These are phyloP conservation scores for Coelastrella sp. DNA, from an alignment of 139 green algal species.

Conservation along the genomic window DNA sequence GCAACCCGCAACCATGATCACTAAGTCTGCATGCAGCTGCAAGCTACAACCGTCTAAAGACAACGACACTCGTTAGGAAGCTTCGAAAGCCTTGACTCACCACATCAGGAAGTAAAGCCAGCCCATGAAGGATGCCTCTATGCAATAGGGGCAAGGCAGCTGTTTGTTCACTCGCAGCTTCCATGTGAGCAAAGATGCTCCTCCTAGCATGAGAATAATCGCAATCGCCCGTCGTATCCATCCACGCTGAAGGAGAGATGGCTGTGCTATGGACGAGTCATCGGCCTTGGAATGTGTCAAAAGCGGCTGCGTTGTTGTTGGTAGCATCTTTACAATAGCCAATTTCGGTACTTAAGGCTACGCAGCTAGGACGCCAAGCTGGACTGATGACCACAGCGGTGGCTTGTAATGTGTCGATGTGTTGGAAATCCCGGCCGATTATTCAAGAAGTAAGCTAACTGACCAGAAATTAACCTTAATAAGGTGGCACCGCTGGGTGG, in stretches of 20 bases:
- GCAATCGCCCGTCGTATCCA: not conserved
- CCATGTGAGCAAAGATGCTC: not conserved
- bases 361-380: no score
- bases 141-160: conserved; percentile 40
- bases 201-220: not conserved
- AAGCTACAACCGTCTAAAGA: not conserved
- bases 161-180: conserved; percentile 12
- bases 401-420: no score
- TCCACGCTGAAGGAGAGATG: not conserved
- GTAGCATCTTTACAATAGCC: not conserved
- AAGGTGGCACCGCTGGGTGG: no score
- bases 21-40: no score
- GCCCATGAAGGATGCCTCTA: not conserved
- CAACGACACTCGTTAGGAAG: not conserved
- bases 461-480: no score
- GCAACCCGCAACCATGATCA: not conserved
- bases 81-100: not conserved
- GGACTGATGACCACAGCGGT: no score
- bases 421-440: no score
- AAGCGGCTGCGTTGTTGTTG: not conserved
- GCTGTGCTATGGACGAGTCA: not conserved
- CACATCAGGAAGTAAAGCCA: conserved; percentile 66
- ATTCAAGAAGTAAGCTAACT: no score
- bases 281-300: not conserved
- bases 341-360: not conserved